phyloP scores from a whole-genome alignment of 768 basidiomycete species.

The Hirschioporus abietinus region DNA sequence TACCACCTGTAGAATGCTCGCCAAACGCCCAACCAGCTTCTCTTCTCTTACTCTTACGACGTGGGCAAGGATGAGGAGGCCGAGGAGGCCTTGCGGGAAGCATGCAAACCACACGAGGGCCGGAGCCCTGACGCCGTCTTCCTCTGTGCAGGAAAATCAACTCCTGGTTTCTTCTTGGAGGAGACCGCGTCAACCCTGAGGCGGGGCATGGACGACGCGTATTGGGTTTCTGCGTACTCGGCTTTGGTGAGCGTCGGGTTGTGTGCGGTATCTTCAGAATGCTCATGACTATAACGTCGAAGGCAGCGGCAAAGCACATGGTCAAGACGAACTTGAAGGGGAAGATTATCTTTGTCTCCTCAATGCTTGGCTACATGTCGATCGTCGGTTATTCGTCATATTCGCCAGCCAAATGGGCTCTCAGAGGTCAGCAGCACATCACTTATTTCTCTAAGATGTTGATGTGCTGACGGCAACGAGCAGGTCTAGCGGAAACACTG shows the following conservation, averaged over 20 bases:
- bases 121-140: slow-evolving; percentile 72
- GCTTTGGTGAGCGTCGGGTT: slow-evolving; percentile 37
- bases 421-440: slow-evolving; percentile 56
- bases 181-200: slow-evolving; percentile 53
- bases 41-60: slow-evolving; percentile 64
- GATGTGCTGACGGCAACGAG: not conserved
- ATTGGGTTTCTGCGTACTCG: slow-evolving; percentile 51
- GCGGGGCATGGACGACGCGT: slow-evolving; percentile 51
- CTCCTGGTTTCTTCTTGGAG: slow-evolving; percentile 74
- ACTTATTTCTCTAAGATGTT: not conserved
- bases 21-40: slow-evolving; percentile 49
- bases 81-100: slow-evolving; percentile 55
- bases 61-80: slow-evolving; percentile 50
- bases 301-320: slow-evolving; percentile 69
- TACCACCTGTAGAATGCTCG: slow-evolving; percentile 45
- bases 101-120: slow-evolving; percentile 47
- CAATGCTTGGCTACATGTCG: slow-evolving; percentile 67
- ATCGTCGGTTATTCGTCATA: slow-evolving; percentile 79
- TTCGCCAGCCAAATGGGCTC: slow-evolving; percentile 78
- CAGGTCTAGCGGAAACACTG: slow-evolving; percentile 80
- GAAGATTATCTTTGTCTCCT: slow-evolving; percentile 74
- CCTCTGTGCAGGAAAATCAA: slow-evolving; percentile 68
- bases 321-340: slow-evolving; percentile 49
- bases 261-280: not conserved
- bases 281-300: not conserved